Percentiles rank a stretch among this genome's conserved stretches.
Conservation (phyloP, 441 rosid genomes). For the Syzygium malaccense region DNA sequence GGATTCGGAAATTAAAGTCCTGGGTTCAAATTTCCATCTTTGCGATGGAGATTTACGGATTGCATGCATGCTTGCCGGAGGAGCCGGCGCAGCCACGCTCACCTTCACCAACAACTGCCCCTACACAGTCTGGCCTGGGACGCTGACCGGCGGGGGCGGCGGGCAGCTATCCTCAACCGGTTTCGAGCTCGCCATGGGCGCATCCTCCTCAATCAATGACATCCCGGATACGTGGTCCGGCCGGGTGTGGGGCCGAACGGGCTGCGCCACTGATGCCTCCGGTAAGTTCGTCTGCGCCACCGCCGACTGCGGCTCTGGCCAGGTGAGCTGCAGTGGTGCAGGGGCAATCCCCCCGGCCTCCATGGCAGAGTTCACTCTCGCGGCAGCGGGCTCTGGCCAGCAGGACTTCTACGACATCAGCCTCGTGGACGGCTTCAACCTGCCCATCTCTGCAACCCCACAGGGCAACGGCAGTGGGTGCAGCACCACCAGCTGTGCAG, state of each 20-base stretch:
- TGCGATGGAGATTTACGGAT: too few species aligned
- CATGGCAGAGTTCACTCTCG: conserved; percentile 15
- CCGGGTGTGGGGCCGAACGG: conserved; percentile 27
- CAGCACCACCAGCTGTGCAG: conserved; percentile 16
- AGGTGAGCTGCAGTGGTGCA: conserved; percentile 21
- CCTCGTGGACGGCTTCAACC: conserved; percentile 27
- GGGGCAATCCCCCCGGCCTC: conserved; percentile 32
- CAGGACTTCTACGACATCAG: conserved; percentile 11
- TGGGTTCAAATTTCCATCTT: too few species aligned
- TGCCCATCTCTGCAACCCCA: conserved; percentile 22
- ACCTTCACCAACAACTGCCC: too few species aligned
- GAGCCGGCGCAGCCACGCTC: too few species aligned
- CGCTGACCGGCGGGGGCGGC: too few species aligned
- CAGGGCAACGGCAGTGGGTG: conserved; percentile 18
- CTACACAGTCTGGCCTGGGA: too few species aligned
- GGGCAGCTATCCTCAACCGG: too few species aligned
- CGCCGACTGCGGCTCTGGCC: conserved; percentile 29
- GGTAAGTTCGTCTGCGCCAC: conserved; percentile 20
- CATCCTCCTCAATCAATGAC: too few species aligned
- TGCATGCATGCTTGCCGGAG: too few species aligned
- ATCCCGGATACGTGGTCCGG: too few species aligned
- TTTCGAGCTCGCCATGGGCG: too few species aligned
- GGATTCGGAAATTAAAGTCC: too few species aligned
- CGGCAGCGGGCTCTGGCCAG: neutral
- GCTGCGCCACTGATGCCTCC: conserved; percentile 12